Percentiles rank a stretch among this genome's conserved stretches.
Evolutionary conservation across 129 eudicot species (phyloP).

Genomic region (Flaveria trinervia): DNA sequence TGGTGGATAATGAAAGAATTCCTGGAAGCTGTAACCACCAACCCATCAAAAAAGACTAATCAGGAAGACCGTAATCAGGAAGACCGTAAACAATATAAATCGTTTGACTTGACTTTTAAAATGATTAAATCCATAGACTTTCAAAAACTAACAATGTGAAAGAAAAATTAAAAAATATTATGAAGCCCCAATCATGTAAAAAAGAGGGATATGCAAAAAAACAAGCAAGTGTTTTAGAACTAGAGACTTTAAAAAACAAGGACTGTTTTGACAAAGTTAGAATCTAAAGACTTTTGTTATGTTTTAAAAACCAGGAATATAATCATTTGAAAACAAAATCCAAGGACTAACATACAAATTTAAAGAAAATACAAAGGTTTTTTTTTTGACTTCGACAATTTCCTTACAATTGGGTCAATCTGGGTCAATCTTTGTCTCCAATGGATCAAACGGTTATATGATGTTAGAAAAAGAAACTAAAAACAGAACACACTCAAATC

Average conservation of each 20-base stretch:
- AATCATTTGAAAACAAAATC: neutral
- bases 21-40: slow-evolving; percentile 74
- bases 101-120: neutral
- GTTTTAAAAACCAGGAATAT: neutral
- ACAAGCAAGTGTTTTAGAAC: neutral
- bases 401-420: neutral
- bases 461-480: neutral
- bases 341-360: neutral
- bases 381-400: neutral
- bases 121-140: neutral
- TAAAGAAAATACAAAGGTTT: neutral
- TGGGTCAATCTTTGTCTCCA: no score
- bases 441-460: neutral
- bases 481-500: neutral
- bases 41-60: slow-evolving; percentile 8
- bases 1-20: slow-evolving; percentile 75
- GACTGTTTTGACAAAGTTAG: no score
- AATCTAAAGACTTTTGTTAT: no score
- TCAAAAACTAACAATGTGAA: neutral
- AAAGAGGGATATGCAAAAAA: neutral
- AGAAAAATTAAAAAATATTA: neutral
- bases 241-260: neutral
- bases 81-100: neutral
- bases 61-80: slow-evolving; percentile 1
- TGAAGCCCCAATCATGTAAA: neutral